Percentiles rank a stretch among this genome's conserved stretches.
Evolutionary conservation across 2,329 filamentous ascomycete species (phyloP).

Genomic region (Alternaria alternata): DNA sequence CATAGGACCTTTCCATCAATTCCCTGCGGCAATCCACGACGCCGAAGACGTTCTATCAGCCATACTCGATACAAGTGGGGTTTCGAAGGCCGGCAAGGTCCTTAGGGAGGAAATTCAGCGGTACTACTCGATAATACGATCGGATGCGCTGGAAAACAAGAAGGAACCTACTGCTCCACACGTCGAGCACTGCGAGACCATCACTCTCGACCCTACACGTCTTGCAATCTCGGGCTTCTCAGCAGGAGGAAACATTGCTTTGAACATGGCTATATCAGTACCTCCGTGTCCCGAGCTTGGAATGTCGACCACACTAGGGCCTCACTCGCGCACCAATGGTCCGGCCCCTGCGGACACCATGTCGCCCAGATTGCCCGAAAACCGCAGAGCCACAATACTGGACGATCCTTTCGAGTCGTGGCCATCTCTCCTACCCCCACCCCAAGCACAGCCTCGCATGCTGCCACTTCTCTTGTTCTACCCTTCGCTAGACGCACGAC

Average conservation of each 20-base stretch:
- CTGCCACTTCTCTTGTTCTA: conserved; percentile 55
- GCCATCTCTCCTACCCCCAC: conserved; percentile 48
- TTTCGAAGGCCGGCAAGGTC: conserved; percentile 43
- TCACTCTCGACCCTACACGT: conserved; percentile 50
- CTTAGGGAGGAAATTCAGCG: conserved; percentile 48
- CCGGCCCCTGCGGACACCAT: conserved; percentile 27
- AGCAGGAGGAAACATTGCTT: conserved; percentile 58
- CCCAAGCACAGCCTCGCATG: conserved; percentile 44
- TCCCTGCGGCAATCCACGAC: conserved; percentile 58
- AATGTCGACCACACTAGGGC: conserved; percentile 18
- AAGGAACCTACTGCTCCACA: conserved; percentile 19
- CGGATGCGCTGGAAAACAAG: conserved; percentile 29
- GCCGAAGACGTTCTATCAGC: conserved; percentile 57
- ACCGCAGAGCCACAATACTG: conserved; percentile 40
- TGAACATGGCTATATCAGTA: conserved; percentile 53
- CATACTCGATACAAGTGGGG: conserved; percentile 49
- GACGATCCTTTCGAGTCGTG: conserved; percentile 45
- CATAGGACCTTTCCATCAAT: conserved; percentile 57
- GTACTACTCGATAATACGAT: conserved; percentile 40
- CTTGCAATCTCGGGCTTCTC: conserved; percentile 57
- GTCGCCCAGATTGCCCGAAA: conserved; percentile 40
- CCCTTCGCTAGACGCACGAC: conserved; percentile 53
- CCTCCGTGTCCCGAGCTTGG: conserved; percentile 39
- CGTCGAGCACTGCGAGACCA: conserved; percentile 29
- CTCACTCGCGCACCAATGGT: conserved; percentile 15